Evolutionary conservation across 805 yeast species (phyloP).

Genomic region (Ascoidea rubescens): DNA sequence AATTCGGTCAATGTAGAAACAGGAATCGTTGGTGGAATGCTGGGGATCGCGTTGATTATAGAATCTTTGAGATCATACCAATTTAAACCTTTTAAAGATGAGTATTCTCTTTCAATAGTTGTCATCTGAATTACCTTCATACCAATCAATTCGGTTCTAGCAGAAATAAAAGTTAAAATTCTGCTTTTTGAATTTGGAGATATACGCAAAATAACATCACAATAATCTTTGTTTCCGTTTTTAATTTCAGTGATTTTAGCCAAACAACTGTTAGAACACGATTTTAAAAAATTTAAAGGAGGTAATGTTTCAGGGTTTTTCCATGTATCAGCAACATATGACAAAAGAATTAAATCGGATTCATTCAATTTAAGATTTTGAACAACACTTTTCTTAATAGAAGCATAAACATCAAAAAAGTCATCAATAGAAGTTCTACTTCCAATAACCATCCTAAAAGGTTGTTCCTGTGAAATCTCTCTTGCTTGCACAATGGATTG

Average conservation of each 20-base stretch:
- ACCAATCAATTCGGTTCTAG: conserved; percentile 50
- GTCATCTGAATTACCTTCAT: conserved; percentile 76
- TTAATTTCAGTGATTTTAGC: conserved; percentile 74
- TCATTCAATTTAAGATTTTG: conserved; percentile 49
- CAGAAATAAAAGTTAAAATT: conserved; percentile 41
- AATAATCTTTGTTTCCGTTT: conserved; percentile 43
- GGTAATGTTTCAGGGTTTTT: conserved; percentile 10
- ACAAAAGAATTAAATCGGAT: conserved; percentile 59
- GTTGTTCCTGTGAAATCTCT: conserved; percentile 36
- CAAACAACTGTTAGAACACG: conserved; percentile 39
- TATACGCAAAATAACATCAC: conserved; percentile 67
- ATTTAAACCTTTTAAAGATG: conserved; percentile 68
- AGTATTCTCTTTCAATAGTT: conserved; percentile 85
- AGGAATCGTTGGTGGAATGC: conserved; percentile 24
- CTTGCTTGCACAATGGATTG: conserved; percentile 70
- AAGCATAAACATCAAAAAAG: conserved; percentile 76
- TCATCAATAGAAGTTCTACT: conserved; percentile 74
- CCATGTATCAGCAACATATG: conserved; percentile 28
- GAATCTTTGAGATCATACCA: conserved; percentile 66
- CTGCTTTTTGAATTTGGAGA: conserved; percentile 29
- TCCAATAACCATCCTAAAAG: conserved; percentile 60
- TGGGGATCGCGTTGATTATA: conserved; percentile 56
- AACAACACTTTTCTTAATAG: conserved; percentile 39
- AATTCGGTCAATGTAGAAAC: conserved; percentile 26
- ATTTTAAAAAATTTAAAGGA: conserved; percentile 21